Percentiles rank a stretch among this genome's conserved stretches.
Conservation (phyloP, 495 filamentous ascomycete species). For the Tuber umbilicatum region DNA sequence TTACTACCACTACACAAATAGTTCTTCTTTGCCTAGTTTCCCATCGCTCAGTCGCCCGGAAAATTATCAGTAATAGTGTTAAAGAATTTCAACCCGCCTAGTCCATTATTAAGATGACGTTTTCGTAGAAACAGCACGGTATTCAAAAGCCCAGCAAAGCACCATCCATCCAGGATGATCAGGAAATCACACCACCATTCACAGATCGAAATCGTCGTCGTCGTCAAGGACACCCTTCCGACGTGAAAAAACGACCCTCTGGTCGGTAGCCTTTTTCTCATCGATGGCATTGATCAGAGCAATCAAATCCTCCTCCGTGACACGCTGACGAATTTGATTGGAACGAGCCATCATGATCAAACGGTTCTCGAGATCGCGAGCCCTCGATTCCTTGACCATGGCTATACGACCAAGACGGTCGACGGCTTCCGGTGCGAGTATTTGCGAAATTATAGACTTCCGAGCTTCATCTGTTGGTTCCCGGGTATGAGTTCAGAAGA, state of each 20-base stretch:
- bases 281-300: slow-evolving; percentile 76
- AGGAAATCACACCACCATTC: slow-evolving; percentile 40
- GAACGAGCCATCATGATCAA: slow-evolving; percentile 84
- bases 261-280: slow-evolving; percentile 56
- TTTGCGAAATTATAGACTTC: slow-evolving; percentile 73
- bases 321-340: slow-evolving; percentile 77
- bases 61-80: neutral
- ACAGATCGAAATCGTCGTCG: slow-evolving; percentile 73
- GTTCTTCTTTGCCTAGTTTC: neutral
- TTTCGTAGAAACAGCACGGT: neutral
- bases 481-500: slow-evolving; percentile 1
- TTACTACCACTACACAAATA: neutral
- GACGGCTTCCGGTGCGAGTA: slow-evolving; percentile 86
- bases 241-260: slow-evolving; percentile 77
- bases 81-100: neutral
- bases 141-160: neutral
- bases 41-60: neutral
- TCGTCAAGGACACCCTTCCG: slow-evolving; percentile 82
- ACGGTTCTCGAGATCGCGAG: slow-evolving; percentile 81
- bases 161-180: neutral
- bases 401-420: slow-evolving; percentile 92
- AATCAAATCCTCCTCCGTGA: slow-evolving; percentile 89
- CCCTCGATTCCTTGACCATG: slow-evolving; percentile 88
- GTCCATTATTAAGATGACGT: neutral
- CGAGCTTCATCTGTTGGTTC: slow-evolving; percentile 55